Evolutionary conservation across 306 rosid genomes (phyloP), one percentile per base, ranked within the genome.

Genomic region (Prunus padus): DNA sequence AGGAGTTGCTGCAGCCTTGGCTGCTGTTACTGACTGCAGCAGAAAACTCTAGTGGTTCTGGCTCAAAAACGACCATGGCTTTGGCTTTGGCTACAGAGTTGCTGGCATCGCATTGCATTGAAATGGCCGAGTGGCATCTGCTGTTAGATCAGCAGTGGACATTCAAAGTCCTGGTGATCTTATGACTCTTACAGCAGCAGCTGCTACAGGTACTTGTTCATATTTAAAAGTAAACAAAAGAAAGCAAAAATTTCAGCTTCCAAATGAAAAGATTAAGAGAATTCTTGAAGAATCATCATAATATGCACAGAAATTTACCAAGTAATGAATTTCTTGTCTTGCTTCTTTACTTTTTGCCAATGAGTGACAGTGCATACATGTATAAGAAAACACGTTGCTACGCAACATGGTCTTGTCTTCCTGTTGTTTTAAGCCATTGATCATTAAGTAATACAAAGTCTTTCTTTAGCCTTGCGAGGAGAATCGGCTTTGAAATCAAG

Each of bases 131-230:
- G 80, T 95, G 56, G 86, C 87, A 55, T 86, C 97, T 11, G 81
- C 83, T 11, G 91, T 92, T 11, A 78, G 88, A 69, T 90, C 99
- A 9, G 99, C 96, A 0, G 86, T 90, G 6, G 92, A 85, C 72
- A 81, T 95, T 82, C 92, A 71, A 22, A 89, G 92, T 22, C 91
- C 97, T 0, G 91, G 99, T 7, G 99, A 95, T 81, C 96, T 95
- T 61, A 85, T 86, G 84, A 95, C 99, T 77, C 87, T 92, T 28
- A 90, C 97, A 0, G 99, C 96, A 65, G 93, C 99, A 15, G 97
- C 99, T 76, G 93, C 99, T 69, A 92, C 99, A 74, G 99, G 99
- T 90, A 77, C 65, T 79, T 72, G 44, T 71, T 81, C 54, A 60
- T 10, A 25, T 60, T 28, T n/a, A 54, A 4, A 5, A 18, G 14